Evolutionary conservation across 495 filamentous ascomycete species (phyloP), one percentile per base, ranked within the genome.

Genomic region (Peziza echinospora): DNA sequence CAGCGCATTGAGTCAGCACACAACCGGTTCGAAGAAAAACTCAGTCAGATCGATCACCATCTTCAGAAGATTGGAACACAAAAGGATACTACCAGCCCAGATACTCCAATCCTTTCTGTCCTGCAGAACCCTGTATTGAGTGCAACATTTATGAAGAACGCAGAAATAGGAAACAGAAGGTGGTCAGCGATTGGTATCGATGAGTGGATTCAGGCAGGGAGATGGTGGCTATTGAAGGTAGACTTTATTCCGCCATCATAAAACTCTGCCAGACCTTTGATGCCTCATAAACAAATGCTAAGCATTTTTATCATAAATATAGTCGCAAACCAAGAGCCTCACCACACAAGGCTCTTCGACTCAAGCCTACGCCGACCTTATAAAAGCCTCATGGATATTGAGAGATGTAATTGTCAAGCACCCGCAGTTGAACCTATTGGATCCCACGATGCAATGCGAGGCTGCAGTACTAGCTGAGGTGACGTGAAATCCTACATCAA

Each of bases 161-260:
- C 54, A 16, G 54, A 56, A 45, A 43, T 47, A 5, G 8, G 26
- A 5, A 56, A 57, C n/a, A n/a, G n/a, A 16, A 46, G 41, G n/a
- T 62, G 60, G 60, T 48, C 47, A 22, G 48, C 57, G 13, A 60
- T 62, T 26, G 60, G 60, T 0, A 46, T 60, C n/a, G 52, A 51
- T 5, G 57, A 60, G 41, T 62, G 60, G 60, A 60, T 60, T 13
- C 46, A 56, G 10, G 49, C 60, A n/a, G 60, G 60, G 0, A 53
- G 49, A 22, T 62, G 60, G 60, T 62, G 54, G 60, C 34, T 62
- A 2, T 41, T 60, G n/a, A 56, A 49, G 5, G 54, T 56, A n/a
- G 30, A 21, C 10, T 22, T 46, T 5, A 39, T 13, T 46, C 19
- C 19, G 5, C 13, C 19, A 6, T 17, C 16, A 28, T 46, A 9